Percentiles rank a stretch among this genome's conserved stretches.
Conservation (phyloP, 352 stramenopile genomes). For the Phytophthora citricola region DNA sequence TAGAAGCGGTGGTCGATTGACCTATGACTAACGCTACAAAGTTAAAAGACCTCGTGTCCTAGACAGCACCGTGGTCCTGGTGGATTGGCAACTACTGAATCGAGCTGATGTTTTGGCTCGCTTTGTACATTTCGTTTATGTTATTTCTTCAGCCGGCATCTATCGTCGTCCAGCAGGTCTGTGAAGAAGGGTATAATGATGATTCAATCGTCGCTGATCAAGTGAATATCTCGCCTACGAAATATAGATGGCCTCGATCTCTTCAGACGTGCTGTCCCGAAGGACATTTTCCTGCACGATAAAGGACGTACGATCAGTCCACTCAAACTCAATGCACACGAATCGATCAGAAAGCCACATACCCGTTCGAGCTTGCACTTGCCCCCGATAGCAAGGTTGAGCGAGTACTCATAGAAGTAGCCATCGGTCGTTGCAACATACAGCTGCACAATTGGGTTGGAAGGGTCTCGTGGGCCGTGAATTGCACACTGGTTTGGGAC, state of each 20-base stretch:
- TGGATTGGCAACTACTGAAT: constrained; percentile 25
- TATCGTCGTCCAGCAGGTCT: neutral
- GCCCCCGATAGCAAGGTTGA: constrained; percentile 71
- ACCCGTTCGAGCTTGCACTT: constrained; percentile 85
- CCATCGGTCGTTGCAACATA: constrained; percentile 83
- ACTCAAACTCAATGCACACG: constrained; percentile 1
- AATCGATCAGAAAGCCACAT: neutral
- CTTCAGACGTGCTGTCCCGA: constrained; percentile 81
- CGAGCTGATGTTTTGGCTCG: constrained; percentile 24
- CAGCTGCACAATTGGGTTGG: constrained; percentile 65
- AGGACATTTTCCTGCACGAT: constrained; percentile 81
- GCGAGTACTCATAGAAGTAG: constrained; percentile 90
- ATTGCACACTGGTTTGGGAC: constrained; percentile 82
- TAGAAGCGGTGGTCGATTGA: constrained; percentile 13
- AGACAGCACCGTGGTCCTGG: constrained; percentile 23
- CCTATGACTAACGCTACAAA: constrained; percentile 10
- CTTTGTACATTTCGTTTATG: constrained; percentile 24
- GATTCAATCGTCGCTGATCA: neutral
- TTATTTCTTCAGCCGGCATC: constrained; percentile 17
- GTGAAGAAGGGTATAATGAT: neutral
- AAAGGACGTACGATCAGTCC: constrained; percentile 1
- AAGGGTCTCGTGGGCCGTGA: constrained; percentile 68
- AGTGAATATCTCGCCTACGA: constrained; percentile 43
- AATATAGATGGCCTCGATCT: constrained; percentile 87
- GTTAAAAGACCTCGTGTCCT: constrained; percentile 24